phyloP scores from a whole-genome alignment of 192 early-diverging fungal genomes.

The Coemansia sp. region DNA sequence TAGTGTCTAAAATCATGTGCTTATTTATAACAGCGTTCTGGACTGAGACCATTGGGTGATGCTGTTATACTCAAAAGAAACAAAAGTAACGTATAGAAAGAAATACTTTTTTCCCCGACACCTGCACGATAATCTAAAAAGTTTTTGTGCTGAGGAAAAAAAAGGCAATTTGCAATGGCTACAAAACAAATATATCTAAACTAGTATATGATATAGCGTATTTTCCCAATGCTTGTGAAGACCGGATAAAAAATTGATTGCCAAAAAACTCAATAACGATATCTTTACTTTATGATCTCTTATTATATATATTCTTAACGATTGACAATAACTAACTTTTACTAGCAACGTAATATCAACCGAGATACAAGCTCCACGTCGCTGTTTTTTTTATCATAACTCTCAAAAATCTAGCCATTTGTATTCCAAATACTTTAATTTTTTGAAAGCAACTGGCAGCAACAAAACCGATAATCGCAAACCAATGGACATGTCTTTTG shows the following conservation, averaged over 20 bases:
- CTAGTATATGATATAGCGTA: slow-evolving; percentile 4
- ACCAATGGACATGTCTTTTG: slow-evolving; percentile 6
- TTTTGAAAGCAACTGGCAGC: no score
- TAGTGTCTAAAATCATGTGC: background rate
- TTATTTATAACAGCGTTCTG: slow-evolving; percentile 5
- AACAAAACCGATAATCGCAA: background rate
- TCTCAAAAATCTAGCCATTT: no score
- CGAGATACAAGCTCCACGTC: no score
- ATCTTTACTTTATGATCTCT: background rate
- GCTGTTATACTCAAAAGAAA: background rate
- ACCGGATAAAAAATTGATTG: background rate
- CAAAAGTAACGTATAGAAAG: background rate
- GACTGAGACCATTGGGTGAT: background rate
- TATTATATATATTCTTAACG: background rate
- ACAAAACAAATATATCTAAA: background rate
- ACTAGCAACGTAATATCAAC: no score
- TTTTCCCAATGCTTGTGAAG: background rate
- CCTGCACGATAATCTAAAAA: background rate
- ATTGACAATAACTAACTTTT: background rate
- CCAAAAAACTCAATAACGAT: background rate
- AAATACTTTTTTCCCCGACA: no score
- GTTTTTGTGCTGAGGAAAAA: background rate
- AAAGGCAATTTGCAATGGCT: background rate
- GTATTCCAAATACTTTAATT: no score
- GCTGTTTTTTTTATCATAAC: background rate